Base-by-base conservation (phyloP, 2,329 filamentous ascomycete species). In the Neofusicoccum parvum region DNA sequence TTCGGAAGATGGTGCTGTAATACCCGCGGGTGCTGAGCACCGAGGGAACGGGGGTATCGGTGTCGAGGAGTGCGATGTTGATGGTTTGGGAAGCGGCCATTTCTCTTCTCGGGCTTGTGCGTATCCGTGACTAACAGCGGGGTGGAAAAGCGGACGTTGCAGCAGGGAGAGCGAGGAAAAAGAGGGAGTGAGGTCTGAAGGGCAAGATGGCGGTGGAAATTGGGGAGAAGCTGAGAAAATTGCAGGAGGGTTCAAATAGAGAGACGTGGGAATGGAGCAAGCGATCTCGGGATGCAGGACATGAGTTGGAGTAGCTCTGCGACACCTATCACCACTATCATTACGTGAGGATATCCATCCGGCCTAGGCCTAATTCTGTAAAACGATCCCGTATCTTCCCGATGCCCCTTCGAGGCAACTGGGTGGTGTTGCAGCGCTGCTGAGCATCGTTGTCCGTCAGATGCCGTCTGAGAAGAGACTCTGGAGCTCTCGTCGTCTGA, bases 1-100 rank as follows among this genome's bases (percentile, higher is more conserved):
- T 34, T 59, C 73, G 70, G 64, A 76, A 76, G 58, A 76, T 73
- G 6, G 69, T 64, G 39, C 73, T 73, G 48, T 75, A 76, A n/a
- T 69, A 72, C 43, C 66, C 70, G 56, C 68, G 68, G 11, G 66
- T 43, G 9, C 66, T 64, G 41, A 39, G 60, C 34, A 76, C 72
- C 27, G 63, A 62, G 3, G 73, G 69, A 20, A 75, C 73, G 5
- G 73, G 73, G 9, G 68, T 65, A 60, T 76, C 74, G 32, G 74
- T 68, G 54, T 76, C 76, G 58, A 76, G 70, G 67, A 74, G 72
- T n/a, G 70, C 71, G 59, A 71, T 70, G 15, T 66, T 68, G 49
- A 72, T 58, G 17, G 37, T 69, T 23, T 46, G 49, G 7, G 39
- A 37, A 14, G 37, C 20, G 41, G 50, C 41, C 62, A 64, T 56